A percentile compares a stretch with the other conserved stretches of the same genome.
phyloP scores from a whole-genome alignment of 164 flowering plant species.

The Brasenia schreberi region DNA sequence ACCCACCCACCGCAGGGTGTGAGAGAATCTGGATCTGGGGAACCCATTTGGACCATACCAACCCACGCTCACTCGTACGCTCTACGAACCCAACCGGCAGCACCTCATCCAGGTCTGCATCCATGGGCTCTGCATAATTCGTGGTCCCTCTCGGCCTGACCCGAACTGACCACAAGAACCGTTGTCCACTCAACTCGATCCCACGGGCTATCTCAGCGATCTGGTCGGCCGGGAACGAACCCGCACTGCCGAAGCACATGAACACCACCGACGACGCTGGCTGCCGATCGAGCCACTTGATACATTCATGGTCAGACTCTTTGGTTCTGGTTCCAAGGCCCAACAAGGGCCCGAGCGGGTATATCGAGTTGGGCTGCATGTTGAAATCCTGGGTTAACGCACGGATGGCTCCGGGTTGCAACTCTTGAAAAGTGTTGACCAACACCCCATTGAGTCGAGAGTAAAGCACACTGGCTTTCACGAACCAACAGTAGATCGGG shows the following conservation, averaged over 20 bases:
- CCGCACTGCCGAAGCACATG: not conserved
- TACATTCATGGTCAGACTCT: not conserved
- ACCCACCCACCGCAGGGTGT: constrained; percentile 6
- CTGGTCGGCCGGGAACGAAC: not conserved
- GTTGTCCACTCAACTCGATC: not conserved
- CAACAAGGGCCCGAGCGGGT: not conserved
- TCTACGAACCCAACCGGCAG: constrained; percentile 8
- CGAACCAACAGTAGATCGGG: constrained; percentile 12
- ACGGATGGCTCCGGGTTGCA: not conserved
- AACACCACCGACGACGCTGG: not conserved
- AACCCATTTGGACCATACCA: constrained; percentile 9
- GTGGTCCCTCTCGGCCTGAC: not conserved
- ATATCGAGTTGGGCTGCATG: not conserved
- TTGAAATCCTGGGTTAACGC: not conserved
- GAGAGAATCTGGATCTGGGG: constrained; percentile 6
- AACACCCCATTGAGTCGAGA: constrained; percentile 11
- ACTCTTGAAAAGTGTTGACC: not conserved
- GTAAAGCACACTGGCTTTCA: constrained; percentile 1
- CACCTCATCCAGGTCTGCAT: constrained; percentile 2
- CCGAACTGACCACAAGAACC: not conserved
- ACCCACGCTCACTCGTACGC: constrained; percentile 5
- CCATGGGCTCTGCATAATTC: not conserved
- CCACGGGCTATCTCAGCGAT: not conserved
- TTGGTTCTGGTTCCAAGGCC: not conserved
- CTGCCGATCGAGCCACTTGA: not conserved